Evolutionary conservation across 768 basidiomycete species (phyloP).

Genomic region (Tylopilus rubrobrunneus): DNA sequence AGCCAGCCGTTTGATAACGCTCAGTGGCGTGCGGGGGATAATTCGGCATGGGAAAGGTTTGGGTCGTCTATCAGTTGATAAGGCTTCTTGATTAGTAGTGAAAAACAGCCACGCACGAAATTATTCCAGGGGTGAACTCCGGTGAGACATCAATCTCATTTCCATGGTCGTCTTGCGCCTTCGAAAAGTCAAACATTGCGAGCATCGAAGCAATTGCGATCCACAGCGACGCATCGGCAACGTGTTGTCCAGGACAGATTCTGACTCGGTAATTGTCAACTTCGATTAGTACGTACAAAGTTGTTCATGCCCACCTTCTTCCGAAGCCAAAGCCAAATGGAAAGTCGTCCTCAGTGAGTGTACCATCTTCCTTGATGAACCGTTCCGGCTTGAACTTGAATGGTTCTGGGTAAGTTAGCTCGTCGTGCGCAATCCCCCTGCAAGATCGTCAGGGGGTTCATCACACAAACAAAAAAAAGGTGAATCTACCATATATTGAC

Average conservation of each 20-base stretch:
- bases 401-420: slow-evolving; percentile 37
- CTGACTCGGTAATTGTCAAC: slow-evolving; percentile 4
- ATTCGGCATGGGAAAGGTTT: slow-evolving; percentile 21
- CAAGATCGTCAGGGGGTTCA: neutral
- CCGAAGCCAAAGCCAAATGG: slow-evolving; percentile 24
- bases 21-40: slow-evolving; percentile 12
- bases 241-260: slow-evolving; percentile 21
- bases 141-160: slow-evolving; percentile 25
- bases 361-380: slow-evolving; percentile 25
- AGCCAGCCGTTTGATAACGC: slow-evolving; percentile 9
- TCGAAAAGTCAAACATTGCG: slow-evolving; percentile 20
- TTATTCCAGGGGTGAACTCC: slow-evolving; percentile 14
- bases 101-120: slow-evolving; percentile 17
- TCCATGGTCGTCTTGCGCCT: slow-evolving; percentile 19
- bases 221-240: slow-evolving; percentile 26
- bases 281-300: neutral
- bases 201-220: slow-evolving; percentile 23
- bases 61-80: slow-evolving; percentile 16
- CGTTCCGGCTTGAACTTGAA: slow-evolving; percentile 39
- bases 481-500: slow-evolving; percentile 22
- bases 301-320: slow-evolving; percentile 16
- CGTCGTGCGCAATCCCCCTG: slow-evolving; percentile 40
- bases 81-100: neutral
- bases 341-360: slow-evolving; percentile 3
- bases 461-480: neutral